phyloP scores from a whole-genome alignment of 2,329 filamentous ascomycete species.

The Fusarium cyanostomum region DNA sequence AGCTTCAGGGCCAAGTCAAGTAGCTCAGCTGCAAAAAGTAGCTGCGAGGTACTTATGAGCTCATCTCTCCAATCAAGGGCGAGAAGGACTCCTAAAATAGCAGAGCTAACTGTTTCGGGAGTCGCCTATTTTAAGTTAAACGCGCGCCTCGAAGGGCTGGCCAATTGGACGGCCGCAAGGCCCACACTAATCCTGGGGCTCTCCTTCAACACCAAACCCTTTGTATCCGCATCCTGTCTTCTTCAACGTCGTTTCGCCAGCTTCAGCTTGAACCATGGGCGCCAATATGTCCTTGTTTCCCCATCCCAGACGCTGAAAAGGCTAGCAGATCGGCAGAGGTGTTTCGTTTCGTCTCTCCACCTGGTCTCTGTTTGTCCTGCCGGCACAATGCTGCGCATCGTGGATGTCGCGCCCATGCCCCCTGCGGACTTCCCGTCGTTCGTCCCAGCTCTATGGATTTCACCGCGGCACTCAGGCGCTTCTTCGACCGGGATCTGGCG shows the following conservation, averaged over 20 bases:
- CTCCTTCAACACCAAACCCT: conserved; percentile 32
- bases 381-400: conserved; percentile 36
- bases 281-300: not conserved
- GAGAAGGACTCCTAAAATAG: conserved; percentile 36
- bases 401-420: not conserved
- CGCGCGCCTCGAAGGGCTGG: conserved; percentile 37
- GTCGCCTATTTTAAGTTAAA: conserved; percentile 39
- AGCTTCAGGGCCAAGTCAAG: not conserved
- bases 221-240: not conserved
- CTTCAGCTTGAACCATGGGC: not conserved
- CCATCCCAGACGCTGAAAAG: not conserved
- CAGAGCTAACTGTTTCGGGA: conserved; percentile 24
- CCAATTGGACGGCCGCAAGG: conserved; percentile 28
- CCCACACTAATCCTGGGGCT: conserved; percentile 20
- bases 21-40: conserved; percentile 20
- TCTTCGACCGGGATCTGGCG: not conserved
- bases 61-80: conserved; percentile 22
- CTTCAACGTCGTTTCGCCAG: not conserved
- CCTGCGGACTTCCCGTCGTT: conserved; percentile 30
- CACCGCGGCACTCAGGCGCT: conserved; percentile 7
- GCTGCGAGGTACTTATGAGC: conserved; percentile 12
- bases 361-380: not conserved
- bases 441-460: conserved; percentile 5
- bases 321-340: not conserved
- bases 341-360: conserved; percentile 11